A percentile compares a stretch with the other conserved stretches of the same genome.
Evolutionary conservation across 2,329 filamentous ascomycete species (phyloP).

Genomic region (Penicillium palitans): DNA sequence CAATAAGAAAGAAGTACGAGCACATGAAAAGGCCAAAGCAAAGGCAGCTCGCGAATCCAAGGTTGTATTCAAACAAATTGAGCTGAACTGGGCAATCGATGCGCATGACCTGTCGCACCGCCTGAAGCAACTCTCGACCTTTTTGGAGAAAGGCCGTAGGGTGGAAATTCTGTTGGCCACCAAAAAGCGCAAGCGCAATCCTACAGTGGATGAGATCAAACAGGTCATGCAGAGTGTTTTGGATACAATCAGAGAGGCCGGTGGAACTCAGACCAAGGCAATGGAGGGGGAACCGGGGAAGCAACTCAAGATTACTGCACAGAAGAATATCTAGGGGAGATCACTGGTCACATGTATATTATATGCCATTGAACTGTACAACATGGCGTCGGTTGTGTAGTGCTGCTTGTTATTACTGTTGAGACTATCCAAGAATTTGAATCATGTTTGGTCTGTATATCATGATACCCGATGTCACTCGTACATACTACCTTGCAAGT

Average conservation of each 20-base stretch:
- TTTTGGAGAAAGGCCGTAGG: constrained; percentile 70
- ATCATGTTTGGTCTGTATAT: neutral
- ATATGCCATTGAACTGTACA: neutral
- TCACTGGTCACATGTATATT: neutral
- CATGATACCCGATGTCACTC: neutral
- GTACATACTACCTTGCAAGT: neutral
- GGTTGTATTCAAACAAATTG: constrained; percentile 68
- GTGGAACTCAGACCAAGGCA: constrained; percentile 42
- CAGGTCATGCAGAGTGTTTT: constrained; percentile 57
- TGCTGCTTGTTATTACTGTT: neutral
- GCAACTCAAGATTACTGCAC: constrained; percentile 38
- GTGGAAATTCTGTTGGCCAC: constrained; percentile 72
- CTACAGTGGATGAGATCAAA: constrained; percentile 62
- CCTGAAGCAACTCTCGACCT: constrained; percentile 65
- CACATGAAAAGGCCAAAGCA: constrained; percentile 25
- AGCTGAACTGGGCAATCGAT: constrained; percentile 86
- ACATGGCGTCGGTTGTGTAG: neutral
- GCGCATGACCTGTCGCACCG: constrained; percentile 72
- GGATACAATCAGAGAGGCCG: constrained; percentile 46
- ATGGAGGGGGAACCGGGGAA: constrained; percentile 46
- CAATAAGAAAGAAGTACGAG: constrained; percentile 41
- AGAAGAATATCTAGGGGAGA: constrained; percentile 29
- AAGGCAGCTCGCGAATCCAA: constrained; percentile 44
- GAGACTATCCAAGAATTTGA: neutral
- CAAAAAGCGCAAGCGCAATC: constrained; percentile 63